These are phyloP conservation scores for Candida buenavistaensis DNA, from an alignment of 1,139 yeast genomes.

Conservation along the genomic window DNA sequence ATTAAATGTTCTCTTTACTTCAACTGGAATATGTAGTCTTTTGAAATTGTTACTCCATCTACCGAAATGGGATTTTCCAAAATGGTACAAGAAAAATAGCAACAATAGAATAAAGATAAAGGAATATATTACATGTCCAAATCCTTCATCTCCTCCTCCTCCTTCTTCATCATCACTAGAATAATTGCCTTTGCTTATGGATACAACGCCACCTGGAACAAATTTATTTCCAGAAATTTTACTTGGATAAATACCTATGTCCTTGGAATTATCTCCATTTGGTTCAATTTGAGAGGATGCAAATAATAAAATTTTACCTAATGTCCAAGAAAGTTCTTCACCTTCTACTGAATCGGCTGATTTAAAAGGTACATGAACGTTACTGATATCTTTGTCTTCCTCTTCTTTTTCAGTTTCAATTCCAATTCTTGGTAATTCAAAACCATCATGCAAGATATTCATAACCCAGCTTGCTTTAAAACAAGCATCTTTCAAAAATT, in stretches of 20 bases:
- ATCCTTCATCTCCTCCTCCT: constrained; percentile 8
- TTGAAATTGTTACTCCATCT: constrained; percentile 17
- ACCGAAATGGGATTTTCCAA: constrained; percentile 18
- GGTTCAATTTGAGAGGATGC: constrained; percentile 54
- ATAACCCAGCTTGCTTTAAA: constrained; percentile 84
- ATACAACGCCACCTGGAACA: constrained; percentile 34
- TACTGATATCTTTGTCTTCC: constrained; percentile 23
- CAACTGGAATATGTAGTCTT: constrained; percentile 17
- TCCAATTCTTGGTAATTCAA: constrained; percentile 66
- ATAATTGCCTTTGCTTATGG: constrained; percentile 2
- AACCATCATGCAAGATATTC: constrained; percentile 76
- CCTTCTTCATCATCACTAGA: constrained; percentile 25
- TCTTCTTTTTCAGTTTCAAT: constrained; percentile 33
- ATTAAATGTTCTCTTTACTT: constrained; percentile 16
- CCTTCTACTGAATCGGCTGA: constrained; percentile 61
- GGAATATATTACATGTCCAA: constrained; percentile 12
- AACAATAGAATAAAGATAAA: constrained; percentile 22
- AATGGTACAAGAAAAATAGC: constrained; percentile 19
- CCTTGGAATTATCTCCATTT: constrained; percentile 15
- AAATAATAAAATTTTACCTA: constrained; percentile 59
- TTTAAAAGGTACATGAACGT: constrained; percentile 55
- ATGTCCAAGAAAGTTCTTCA: constrained; percentile 65
- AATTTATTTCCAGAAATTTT: constrained; percentile 42
- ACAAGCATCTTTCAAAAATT: constrained; percentile 62
- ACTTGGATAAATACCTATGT: constrained; percentile 58